phyloP scores from a whole-genome alignment of 257 asterid genomes.

The Ehretia macrophylla region DNA sequence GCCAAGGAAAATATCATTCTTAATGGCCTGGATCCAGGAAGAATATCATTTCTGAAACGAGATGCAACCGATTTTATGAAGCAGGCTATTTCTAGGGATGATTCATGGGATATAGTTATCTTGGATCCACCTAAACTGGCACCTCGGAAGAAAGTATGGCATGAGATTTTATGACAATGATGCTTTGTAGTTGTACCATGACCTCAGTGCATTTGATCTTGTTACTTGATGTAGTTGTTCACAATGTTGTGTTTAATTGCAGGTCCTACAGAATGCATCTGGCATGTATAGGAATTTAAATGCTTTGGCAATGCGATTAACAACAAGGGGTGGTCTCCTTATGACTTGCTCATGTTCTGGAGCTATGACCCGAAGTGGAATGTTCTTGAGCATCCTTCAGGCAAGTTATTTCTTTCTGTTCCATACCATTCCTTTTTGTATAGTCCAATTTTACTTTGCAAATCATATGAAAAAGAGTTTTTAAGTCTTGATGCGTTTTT shows the following conservation, averaged over 20 bases:
- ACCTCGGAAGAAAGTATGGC: slow-evolving; percentile 67
- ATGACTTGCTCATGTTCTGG: slow-evolving; percentile 99
- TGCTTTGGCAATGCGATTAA: slow-evolving; percentile 83
- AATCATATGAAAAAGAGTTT: no score
- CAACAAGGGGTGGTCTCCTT: slow-evolving; percentile 74
- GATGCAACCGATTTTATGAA: slow-evolving; percentile 84
- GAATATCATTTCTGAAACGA: slow-evolving; percentile 56
- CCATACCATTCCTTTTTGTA: no score
- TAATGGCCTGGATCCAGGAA: slow-evolving; percentile 52
- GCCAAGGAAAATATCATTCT: slow-evolving; percentile 67
- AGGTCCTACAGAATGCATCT: slow-evolving; percentile 85
- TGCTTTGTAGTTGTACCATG: no score
- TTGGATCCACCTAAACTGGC: slow-evolving; percentile 96
- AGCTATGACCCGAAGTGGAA: slow-evolving; percentile 96
- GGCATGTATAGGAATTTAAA: slow-evolving; percentile 96
- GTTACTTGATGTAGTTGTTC: slow-evolving; percentile 1
- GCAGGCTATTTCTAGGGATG: slow-evolving; percentile 59
- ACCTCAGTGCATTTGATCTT: background rate
- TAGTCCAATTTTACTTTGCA: no score
- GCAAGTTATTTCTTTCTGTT: slow-evolving; percentile 35
- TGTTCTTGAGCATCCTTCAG: slow-evolving; percentile 70
- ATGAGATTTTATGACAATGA: background rate
- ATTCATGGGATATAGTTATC: slow-evolving; percentile 81
- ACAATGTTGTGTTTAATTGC: slow-evolving; percentile 10
- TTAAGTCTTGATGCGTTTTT: no score